Base-by-base conservation (phyloP, 1,284 basidiomycete genomes). In the Agroathelia rolfsii region DNA sequence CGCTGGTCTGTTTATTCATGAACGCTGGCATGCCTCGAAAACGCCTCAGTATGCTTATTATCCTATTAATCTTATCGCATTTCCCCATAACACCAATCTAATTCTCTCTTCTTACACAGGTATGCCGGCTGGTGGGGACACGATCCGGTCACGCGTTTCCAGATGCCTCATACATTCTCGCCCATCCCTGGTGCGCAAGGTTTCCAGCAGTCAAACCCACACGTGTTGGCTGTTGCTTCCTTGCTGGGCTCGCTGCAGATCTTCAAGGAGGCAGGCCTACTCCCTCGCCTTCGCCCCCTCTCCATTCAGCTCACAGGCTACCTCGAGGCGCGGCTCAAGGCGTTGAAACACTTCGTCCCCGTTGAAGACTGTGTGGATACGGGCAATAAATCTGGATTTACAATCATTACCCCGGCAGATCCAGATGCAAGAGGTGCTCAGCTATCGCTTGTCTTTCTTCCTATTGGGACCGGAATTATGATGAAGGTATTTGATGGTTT, bases 111-210 rank as follows among this genome's bases (percentile, higher is more conserved):
- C 35, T 28, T 24, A 37, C 38, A 32, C 47, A 89, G 93, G 49
- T 78, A 81, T 38, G 82, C 90, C 14, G 94, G 95, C 21, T 99
- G 94, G 94, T 99, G 92, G 89, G 94, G 95, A 28, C 90, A 97
- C 55, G 76, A 92, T 49, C 69, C 77, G 14, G 53, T 63, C 37
- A 93, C 88, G 23, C 80, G 95, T 24, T 98, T 99, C 64, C 64
- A 76, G 38, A 97, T 97, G 94, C 80, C 81, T 11, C 66, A 80
- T 12, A 62, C 56, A 31, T 98, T 96, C 58, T 72, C 74, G 24
- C 81, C 92, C 3, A 85, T 87, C 37, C 67, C 66, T 7, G 94
- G 94, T 30, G 95, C 95, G 1, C 84, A 89, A 51, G 93, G 93
- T 19, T 97, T 86, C 63, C 90, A 96, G 53, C 83, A 93, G 54